Conservation (phyloP, 2,329 filamentous ascomycete genomes). For the Botryotinia narcissicola region DNA sequence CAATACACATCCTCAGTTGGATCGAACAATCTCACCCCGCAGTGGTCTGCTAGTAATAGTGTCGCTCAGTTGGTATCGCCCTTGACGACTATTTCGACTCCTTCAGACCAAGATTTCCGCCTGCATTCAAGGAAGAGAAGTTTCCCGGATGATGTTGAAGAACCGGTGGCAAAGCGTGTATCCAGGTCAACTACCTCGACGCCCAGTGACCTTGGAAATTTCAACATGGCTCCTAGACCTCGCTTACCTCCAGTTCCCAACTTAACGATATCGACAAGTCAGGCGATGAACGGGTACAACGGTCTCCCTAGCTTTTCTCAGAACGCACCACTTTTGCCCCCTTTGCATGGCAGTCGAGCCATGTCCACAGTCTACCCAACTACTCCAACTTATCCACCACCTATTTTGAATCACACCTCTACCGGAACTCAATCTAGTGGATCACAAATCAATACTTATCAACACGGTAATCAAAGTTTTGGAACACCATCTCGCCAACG, state of each 20-base stretch:
- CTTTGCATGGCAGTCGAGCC: constrained; percentile 48
- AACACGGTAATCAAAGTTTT: constrained; percentile 18
- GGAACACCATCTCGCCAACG: constrained; percentile 39
- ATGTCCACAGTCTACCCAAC: constrained; percentile 74
- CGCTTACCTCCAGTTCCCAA: constrained; percentile 66
- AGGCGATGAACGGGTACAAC: constrained; percentile 32
- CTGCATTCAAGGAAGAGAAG: constrained; percentile 53
- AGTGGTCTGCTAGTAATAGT: constrained; percentile 41
- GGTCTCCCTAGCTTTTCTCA: constrained; percentile 28
- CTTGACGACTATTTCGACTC: constrained; percentile 36
- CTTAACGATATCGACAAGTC: constrained; percentile 49
- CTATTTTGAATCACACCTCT: constrained; percentile 40
- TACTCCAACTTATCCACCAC: constrained; percentile 48
- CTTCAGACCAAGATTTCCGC: constrained; percentile 41
- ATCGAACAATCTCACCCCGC: constrained; percentile 34
- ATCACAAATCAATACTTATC: constrained; percentile 18
- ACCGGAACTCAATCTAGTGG: constrained; percentile 23
- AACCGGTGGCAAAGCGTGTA: constrained; percentile 53
- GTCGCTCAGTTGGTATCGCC: constrained; percentile 38
- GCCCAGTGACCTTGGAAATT: constrained; percentile 19
- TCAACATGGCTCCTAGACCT: constrained; percentile 36
- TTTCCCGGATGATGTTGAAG: constrained; percentile 51
- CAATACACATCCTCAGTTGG: constrained; percentile 40
- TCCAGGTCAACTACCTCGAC: constrained; percentile 29
- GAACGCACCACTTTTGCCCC: constrained; percentile 35